These are phyloP conservation scores for Boletus rubescentipes DNA, from an alignment of 768 basidiomycete genomes.

Conservation along the genomic window DNA sequence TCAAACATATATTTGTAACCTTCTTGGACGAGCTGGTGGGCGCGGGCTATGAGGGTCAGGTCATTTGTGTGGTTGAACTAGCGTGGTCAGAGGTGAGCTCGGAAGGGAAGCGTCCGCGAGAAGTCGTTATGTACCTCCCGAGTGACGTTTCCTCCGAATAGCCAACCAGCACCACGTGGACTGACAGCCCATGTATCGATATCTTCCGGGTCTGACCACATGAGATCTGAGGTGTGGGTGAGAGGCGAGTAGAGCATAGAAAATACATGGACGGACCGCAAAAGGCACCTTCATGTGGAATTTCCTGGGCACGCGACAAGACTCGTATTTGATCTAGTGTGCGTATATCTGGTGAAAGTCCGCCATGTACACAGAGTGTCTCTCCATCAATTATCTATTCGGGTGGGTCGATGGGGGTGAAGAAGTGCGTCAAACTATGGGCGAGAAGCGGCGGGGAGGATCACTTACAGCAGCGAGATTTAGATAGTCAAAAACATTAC, in stretches of 20 bases:
- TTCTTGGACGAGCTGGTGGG: conserved; percentile 96
- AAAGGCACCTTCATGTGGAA: conserved; percentile 98
- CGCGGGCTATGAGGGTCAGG: conserved; percentile 85
- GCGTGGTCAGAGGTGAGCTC: neutral
- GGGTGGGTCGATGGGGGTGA: neutral
- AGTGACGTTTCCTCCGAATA: conserved; percentile 87
- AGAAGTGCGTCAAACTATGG: neutral
- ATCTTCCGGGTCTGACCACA: conserved; percentile 98
- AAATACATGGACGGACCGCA: conserved; percentile 55
- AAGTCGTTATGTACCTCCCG: conserved; percentile 55
- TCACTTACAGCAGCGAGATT: conserved; percentile 85
- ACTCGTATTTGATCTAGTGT: conserved; percentile 94
- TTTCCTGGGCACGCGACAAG: conserved; percentile 92
- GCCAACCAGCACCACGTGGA: conserved; percentile 94
- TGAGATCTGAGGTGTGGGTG: conserved; percentile 60
- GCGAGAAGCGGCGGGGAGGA: neutral
- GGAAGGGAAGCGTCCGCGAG: neutral
- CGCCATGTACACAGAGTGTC: conserved; percentile 93
- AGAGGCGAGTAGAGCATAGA: neutral
- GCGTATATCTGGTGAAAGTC: conserved; percentile 92
- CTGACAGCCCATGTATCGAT: conserved; percentile 97
- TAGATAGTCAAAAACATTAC: conserved; percentile 93
- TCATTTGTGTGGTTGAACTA: conserved; percentile 94
- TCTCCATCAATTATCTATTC: conserved; percentile 89
- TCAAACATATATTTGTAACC: conserved; percentile 98